Percentiles rank a stretch among this genome's conserved stretches.
Conservation (phyloP, 2,329 filamentous ascomycete species). For the Xylariales sp. region DNA sequence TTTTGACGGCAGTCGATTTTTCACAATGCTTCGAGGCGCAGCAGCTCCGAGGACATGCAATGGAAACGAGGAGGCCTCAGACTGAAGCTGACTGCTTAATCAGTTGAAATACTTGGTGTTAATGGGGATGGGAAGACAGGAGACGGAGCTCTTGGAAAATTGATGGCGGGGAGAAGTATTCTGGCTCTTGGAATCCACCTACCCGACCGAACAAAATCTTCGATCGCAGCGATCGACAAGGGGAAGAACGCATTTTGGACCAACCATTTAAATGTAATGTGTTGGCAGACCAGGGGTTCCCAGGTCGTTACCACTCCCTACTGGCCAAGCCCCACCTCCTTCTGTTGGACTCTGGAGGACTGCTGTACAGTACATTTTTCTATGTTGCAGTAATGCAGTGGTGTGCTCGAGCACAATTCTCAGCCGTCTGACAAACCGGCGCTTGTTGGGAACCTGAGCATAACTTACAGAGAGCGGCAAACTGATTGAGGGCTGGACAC, state of each 20-base stretch:
- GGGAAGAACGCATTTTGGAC: constrained; percentile 2
- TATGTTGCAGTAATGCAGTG: too few species aligned
- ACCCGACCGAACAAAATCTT: neutral
- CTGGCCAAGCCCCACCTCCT: neutral
- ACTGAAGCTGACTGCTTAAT: constrained; percentile 2
- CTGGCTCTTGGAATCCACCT: neutral
- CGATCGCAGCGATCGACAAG: constrained; percentile 5
- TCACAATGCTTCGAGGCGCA: constrained; percentile 3
- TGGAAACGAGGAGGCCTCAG: constrained; percentile 5
- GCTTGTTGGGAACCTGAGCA: too few species aligned
- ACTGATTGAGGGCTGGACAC: too few species aligned
- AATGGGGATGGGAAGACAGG: neutral
- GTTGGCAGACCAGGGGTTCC: neutral
- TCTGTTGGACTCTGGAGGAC: too few species aligned
- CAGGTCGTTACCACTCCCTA: neutral
- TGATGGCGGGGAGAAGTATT: neutral
- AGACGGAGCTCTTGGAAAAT: constrained; percentile 2
- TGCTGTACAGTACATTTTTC: too few species aligned
- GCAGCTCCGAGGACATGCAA: neutral
- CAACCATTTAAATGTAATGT: constrained; percentile 1
- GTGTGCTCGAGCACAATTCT: too few species aligned
- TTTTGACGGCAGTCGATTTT: neutral
- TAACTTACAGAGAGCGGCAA: too few species aligned
- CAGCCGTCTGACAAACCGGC: too few species aligned
- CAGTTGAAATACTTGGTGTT: too few species aligned